A percentile compares a stretch with the other conserved stretches of the same genome.
Conservation (phyloP, 2,329 filamentous ascomycete genomes). For the Fonsecaea monophora region DNA sequence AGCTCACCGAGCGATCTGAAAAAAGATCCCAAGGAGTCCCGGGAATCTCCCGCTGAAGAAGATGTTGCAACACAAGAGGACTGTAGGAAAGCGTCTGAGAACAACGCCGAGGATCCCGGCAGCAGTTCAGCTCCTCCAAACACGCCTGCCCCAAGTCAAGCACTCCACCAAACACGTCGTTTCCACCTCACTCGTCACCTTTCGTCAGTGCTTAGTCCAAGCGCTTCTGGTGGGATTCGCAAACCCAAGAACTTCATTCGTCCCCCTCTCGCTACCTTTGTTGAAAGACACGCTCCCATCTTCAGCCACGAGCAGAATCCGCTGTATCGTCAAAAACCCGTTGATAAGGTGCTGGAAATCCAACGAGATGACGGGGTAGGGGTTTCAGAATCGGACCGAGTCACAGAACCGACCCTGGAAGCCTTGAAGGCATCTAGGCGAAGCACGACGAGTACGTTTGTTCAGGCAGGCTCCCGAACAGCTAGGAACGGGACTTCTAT, state of each 20-base stretch:
- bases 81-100: background rate
- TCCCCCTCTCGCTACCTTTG: constrained; percentile 39
- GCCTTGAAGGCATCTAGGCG: constrained; percentile 44
- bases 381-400: background rate
- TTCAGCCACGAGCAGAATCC: constrained; percentile 24
- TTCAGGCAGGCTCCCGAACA: constrained; percentile 21
- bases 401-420: constrained; percentile 18
- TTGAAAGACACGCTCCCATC: constrained; percentile 32
- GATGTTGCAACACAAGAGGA: constrained; percentile 10
- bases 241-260: constrained; percentile 33
- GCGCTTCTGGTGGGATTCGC: constrained; percentile 28
- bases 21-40: constrained; percentile 41
- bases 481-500: constrained; percentile 46
- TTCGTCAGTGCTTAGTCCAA: constrained; percentile 27
- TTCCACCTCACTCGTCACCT: constrained; percentile 39
- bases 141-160: constrained; percentile 17
- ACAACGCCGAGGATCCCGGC: background rate
- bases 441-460: constrained; percentile 44
- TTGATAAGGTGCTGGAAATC: constrained; percentile 28
- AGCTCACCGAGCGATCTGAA: constrained; percentile 53
- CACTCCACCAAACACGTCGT: constrained; percentile 21
- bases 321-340: constrained; percentile 25
- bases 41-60: constrained; percentile 16
- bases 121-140: constrained; percentile 20
- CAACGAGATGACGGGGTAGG: background rate